Conservation (phyloP, 352 stramenopile genomes). For the Pythium plurisporium region DNA sequence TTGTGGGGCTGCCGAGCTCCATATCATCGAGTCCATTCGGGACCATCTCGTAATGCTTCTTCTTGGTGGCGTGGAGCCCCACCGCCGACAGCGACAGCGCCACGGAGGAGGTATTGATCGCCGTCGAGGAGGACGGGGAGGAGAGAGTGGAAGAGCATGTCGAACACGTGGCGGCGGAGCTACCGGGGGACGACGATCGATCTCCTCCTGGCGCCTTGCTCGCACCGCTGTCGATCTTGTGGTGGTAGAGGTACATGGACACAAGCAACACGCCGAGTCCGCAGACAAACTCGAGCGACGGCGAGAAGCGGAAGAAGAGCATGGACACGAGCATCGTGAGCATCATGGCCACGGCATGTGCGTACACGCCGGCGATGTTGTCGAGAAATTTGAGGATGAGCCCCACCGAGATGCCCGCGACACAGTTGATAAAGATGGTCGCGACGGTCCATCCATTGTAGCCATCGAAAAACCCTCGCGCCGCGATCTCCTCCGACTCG, state of each 20-base stretch:
- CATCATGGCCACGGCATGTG: slow-evolving; percentile 86
- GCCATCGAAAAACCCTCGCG: slow-evolving; percentile 66
- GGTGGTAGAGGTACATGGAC: slow-evolving; percentile 88
- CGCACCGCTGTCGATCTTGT: slow-evolving; percentile 34
- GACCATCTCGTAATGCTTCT: slow-evolving; percentile 58
- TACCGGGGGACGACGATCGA: neutral
- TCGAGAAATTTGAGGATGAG: slow-evolving; percentile 87
- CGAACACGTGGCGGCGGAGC: slow-evolving; percentile 1
- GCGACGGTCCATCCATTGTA: slow-evolving; percentile 80
- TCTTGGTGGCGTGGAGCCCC: slow-evolving; percentile 40
- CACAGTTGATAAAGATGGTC: slow-evolving; percentile 70
- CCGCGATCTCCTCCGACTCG: slow-evolving; percentile 36
- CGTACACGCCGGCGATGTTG: slow-evolving; percentile 87
- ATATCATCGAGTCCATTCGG: slow-evolving; percentile 23
- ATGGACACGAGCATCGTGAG: slow-evolving; percentile 86
- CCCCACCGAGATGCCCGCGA: slow-evolving; percentile 70
- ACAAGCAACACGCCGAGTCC: slow-evolving; percentile 74
- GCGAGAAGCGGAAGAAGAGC: slow-evolving; percentile 80
- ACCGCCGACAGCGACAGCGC: slow-evolving; percentile 15
- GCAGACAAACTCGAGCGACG: slow-evolving; percentile 80
- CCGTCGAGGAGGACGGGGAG: slow-evolving; percentile 9
- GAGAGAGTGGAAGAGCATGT: slow-evolving; percentile 18
- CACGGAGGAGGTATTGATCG: slow-evolving; percentile 2
- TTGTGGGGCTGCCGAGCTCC: slow-evolving; percentile 15
- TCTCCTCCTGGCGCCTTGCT: neutral